Percentiles rank a stretch among this genome's conserved stretches.
Evolutionary conservation across 2,329 filamentous ascomycete genomes (phyloP).

Genomic region (Penicillium paneum): DNA sequence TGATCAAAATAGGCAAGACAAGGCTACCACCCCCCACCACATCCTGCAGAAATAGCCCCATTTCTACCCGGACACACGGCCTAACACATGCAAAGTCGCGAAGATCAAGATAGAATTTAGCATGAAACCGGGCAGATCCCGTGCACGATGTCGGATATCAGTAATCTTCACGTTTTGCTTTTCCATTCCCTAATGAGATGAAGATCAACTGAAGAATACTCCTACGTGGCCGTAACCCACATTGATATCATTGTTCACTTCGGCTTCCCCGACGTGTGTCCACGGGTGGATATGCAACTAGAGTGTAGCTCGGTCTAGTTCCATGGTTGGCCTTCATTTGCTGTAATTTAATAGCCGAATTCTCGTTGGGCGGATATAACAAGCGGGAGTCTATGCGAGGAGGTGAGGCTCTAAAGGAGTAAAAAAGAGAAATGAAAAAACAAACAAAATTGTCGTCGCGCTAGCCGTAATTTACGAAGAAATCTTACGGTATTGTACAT

Average conservation of each 20-base stretch:
- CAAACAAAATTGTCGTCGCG: not conserved
- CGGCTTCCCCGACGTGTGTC: constrained; percentile 1
- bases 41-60: not conserved
- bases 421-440: not conserved
- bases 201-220: not conserved
- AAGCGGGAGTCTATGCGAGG: not conserved
- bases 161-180: constrained; percentile 1
- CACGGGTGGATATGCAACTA: not conserved
- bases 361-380: not conserved
- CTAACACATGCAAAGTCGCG: not conserved
- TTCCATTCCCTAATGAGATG: not conserved
- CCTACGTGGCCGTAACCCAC: not conserved
- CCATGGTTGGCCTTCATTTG: not conserved
- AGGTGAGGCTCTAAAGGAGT: constrained; percentile 7
- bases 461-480: not conserved
- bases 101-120: not conserved
- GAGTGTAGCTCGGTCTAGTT: not conserved
- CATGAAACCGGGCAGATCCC: not conserved
- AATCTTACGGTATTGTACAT: not conserved
- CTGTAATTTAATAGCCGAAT: not conserved
- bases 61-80: not conserved
- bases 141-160: not conserved
- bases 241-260: not conserved
- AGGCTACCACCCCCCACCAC: not conserved
- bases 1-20: not conserved